Base-by-base conservation (phyloP, 2,329 filamentous ascomycete species). In the Ascomycota sp. region DNA sequence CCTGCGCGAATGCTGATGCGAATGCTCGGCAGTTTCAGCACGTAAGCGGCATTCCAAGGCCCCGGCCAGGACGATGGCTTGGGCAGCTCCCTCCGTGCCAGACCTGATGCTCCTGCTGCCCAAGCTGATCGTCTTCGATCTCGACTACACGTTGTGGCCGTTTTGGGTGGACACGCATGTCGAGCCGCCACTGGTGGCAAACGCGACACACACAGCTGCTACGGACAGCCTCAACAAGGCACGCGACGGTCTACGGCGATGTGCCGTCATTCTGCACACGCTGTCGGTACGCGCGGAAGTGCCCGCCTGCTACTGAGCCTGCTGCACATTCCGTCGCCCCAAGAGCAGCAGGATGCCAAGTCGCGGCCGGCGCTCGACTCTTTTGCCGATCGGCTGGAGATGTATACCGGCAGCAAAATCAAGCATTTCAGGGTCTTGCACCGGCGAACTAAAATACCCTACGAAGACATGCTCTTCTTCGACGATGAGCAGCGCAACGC, bases 71-170 rank as follows among this genome's bases (percentile, higher is more conserved):
- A 7, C 13, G 11, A 12, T 15, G 5, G 13, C n/a, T 3, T 10
- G 15, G 8, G 9, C 25, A 11, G 11, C 15, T 10, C 25, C 25
- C 9, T 12, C 25, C 8, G 13, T 6, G 15, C 24, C 24, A 3
- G 25, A 17, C 8, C 15, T 19, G 5, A 30, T 40, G 10, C 65
- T 72, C 0, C 79, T 82, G 0, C 65, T 93, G 2, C 85, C 85
- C 0, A 72, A 75, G 36, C 65, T 93, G 40, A 66, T 95, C 42
- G 79, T 89, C 38, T 94, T 95, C 56, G 89, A 95, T 51, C 70
- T 95, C 37, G 86, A 95, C 62, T 95, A 94, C 62, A 95, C 89
- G 0, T 64, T 95, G n/a, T 95, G 86, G 89, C 83, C 85, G 4
- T 94, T 94, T 56, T 95, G 86, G 86, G 75, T 92, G 2, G 89